Evolutionary conservation across 2,329 filamentous ascomycete genomes (phyloP), one percentile per base, ranked within the genome.

Genomic region (Curvularia spicifera): DNA sequence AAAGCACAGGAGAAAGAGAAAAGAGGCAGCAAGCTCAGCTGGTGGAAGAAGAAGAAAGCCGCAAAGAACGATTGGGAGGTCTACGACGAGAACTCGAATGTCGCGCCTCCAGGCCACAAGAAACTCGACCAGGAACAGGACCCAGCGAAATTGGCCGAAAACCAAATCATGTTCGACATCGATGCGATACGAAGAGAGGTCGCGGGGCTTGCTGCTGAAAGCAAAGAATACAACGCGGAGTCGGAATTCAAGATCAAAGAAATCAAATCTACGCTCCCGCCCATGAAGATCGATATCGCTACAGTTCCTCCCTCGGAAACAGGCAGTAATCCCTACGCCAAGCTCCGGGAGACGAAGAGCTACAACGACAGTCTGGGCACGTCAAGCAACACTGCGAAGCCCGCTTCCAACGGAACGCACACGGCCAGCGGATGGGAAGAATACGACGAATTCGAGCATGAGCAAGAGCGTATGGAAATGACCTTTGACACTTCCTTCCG

Each of bases 1-100:
- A 90, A 95, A 69, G 59, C 63, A 8, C 57, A 56, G 8, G 68
- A 70, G 40, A 87, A 89, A 71, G 68, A 70, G 40, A 87, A 89
- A 71, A 84, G 86, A 75, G 79, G 85, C 42, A 60, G 64, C 20
- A 72, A 70, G 22, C 93, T 94, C 69, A 78, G 76, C 35, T 86
- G 96, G 67, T 97, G 97, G 78, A 89, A 89, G 42, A 87, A 90
- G 48, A 93, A 91, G 70, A 97, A 91, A 79, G 82, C 84, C 0
- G 85, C 93, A 72, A 93, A 93, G 78, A 92, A 93, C 71, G 90
- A 91, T 53, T 97, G 94, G 94, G 94, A 98, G 76, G 92, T 92
- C 8, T 97, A 97, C 74, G 90, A 97, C 72, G 91, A 96, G 60
- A 51, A 61, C 33, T 63, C 60, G 10, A 50, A 46, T 10, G 55